Evolutionary conservation across 176 grass and related monocot genomes (phyloP).

Genomic region (Ensete glaucum): DNA sequence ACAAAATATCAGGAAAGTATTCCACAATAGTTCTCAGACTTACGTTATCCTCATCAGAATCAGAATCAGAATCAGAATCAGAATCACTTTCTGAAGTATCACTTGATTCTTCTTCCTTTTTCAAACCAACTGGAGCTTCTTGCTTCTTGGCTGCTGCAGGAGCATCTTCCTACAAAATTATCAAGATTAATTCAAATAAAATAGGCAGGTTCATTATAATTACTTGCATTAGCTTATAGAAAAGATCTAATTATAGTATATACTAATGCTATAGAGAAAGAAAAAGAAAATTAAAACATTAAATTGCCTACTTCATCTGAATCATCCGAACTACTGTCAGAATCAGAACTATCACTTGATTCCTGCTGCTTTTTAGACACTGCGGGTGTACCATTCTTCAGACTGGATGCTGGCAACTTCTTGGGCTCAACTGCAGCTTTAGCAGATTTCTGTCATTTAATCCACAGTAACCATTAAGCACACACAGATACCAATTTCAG

Average conservation of each 20-base stretch:
- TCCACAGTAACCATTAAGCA: neutral
- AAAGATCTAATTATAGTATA: too few species aligned
- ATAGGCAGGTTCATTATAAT: too few species aligned
- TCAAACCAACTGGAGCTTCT: neutral
- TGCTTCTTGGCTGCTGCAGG: conserved; percentile 5
- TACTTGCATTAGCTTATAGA: too few species aligned
- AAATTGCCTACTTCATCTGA: conserved; percentile 4
- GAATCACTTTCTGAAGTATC: conserved; percentile 38
- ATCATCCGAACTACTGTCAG: conserved; percentile 17
- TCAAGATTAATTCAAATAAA: neutral
- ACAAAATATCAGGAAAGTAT: neutral
- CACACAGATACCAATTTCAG: neutral
- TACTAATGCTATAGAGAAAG: too few species aligned
- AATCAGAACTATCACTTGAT: conserved; percentile 14
- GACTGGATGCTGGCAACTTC: neutral
- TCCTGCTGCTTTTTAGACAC: conserved; percentile 4
- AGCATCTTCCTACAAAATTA: neutral
- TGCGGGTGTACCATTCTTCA: neutral
- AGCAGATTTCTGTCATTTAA: neutral
- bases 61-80: conserved; percentile 38
- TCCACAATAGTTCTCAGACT: neutral
- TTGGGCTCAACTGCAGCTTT: neutral
- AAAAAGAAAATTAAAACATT: neutral
- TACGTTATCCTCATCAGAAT: conserved; percentile 37
- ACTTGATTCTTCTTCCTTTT: conserved; percentile 37